Evolutionary conservation across 176 grass and related monocot species (phyloP).

Genomic region (Elaeis guineensis): DNA sequence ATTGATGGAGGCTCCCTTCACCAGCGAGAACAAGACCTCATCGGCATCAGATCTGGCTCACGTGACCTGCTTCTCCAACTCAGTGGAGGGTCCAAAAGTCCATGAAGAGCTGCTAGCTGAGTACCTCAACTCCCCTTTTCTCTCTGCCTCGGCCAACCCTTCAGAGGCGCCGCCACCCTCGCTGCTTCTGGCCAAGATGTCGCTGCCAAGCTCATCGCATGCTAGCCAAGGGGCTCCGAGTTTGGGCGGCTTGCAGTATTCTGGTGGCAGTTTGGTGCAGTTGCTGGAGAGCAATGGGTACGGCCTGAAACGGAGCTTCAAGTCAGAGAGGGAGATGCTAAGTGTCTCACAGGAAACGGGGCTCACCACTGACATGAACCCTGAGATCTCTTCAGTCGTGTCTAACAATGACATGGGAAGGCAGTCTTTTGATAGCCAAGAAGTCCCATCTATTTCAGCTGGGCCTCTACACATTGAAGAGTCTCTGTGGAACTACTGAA

Average conservation of each 20-base stretch:
- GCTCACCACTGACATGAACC: conserved; percentile 53
- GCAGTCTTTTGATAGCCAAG: not conserved
- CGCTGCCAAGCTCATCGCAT: too few species aligned
- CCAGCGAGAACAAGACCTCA: not conserved
- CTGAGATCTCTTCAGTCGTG: conserved; percentile 39
- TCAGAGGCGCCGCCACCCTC: too few species aligned
- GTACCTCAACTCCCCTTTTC: not conserved
- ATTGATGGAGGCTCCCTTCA: not conserved
- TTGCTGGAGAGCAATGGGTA: conserved; percentile 31
- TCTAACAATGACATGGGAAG: not conserved
- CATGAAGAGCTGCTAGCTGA: not conserved
- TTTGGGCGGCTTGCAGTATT: conserved; percentile 9
- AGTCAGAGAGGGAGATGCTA: conserved; percentile 27
- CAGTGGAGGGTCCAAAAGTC: not conserved
- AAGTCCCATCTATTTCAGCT: not conserved
- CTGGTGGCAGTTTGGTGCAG: conserved; percentile 44
- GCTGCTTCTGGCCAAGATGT: too few species aligned
- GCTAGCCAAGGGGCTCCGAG: too few species aligned
- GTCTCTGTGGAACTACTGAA: not conserved
- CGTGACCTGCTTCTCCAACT: conserved; percentile 16
- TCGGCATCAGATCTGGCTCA: not conserved
- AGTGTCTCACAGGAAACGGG: conserved; percentile 48
- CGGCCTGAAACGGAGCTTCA: not conserved
- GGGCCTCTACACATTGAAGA: not conserved
- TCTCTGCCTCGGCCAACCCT: too few species aligned